A percentile compares a stretch with the other conserved stretches of the same genome.
phyloP scores from a whole-genome alignment of 805 yeast genomes.

The Hanseniaspora lindneri region DNA sequence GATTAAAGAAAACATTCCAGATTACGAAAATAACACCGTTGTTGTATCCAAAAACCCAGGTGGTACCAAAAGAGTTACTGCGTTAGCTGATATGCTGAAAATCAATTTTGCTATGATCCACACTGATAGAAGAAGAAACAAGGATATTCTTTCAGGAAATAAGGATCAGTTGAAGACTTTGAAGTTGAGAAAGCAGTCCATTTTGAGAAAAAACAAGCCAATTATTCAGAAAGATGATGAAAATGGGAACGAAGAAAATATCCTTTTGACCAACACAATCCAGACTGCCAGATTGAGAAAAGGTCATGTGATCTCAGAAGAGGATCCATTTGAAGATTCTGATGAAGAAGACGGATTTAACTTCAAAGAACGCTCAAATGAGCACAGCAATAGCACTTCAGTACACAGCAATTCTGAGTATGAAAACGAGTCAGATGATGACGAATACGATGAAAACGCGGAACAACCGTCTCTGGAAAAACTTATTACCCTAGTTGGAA shows the following conservation, averaged over 20 bases:
- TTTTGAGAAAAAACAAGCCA: constrained; percentile 36
- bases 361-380: constrained; percentile 19
- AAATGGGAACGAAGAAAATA: constrained; percentile 50
- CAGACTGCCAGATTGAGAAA: constrained; percentile 93
- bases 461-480: constrained; percentile 45
- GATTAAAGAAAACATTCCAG: constrained; percentile 82
- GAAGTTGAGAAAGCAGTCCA: constrained; percentile 38
- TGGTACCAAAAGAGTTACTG: constrained; percentile 95
- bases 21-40: constrained; percentile 68
- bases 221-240: constrained; percentile 34
- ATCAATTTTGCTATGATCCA: constrained; percentile 98
- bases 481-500: constrained; percentile 91
- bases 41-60: constrained; percentile 99
- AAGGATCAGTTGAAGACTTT: constrained; percentile 28
- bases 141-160: constrained; percentile 43
- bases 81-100: constrained; percentile 91
- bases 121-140: constrained; percentile 87
- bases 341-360: constrained; percentile 22
- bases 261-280: constrained; percentile 62
- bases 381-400: constrained; percentile 27
- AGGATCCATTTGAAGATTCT: constrained; percentile 29
- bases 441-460: constrained; percentile 63
- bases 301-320: constrained; percentile 92
- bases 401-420: constrained; percentile 21
- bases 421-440: constrained; percentile 62